phyloP scores from a whole-genome alignment of 495 filamentous ascomycete species.

The Cercophora newfieldiana region DNA sequence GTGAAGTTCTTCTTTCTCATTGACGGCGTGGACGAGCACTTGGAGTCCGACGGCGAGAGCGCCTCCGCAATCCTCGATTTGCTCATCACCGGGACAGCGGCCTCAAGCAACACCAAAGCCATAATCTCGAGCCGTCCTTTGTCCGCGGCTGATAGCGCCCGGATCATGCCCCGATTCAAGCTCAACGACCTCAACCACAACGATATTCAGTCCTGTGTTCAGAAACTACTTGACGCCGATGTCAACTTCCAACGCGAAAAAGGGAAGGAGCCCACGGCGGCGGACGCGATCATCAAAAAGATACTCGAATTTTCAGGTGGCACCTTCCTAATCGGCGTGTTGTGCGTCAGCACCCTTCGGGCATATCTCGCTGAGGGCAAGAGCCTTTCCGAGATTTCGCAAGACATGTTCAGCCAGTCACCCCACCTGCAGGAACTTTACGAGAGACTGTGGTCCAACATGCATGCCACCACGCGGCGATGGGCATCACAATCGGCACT shows the following conservation, averaged over 20 bases:
- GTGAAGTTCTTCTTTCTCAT: background rate
- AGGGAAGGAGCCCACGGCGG: background rate
- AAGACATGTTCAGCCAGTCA: background rate
- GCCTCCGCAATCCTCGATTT: background rate
- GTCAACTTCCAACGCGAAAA: background rate
- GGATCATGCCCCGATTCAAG: background rate
- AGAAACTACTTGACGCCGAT: background rate
- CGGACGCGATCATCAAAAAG: background rate
- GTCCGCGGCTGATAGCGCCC: background rate
- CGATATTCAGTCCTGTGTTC: background rate
- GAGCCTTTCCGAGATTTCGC: background rate
- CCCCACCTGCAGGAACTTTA: background rate
- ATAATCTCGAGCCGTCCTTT: background rate
- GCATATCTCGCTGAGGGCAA: background rate
- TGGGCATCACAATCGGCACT: background rate
- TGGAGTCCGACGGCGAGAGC: background rate
- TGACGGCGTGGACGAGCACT: background rate
- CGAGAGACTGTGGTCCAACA: background rate
- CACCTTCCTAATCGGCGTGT: background rate
- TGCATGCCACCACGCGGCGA: background rate
- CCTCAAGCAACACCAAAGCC: background rate
- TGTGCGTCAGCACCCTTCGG: background rate
- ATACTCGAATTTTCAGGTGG: background rate
- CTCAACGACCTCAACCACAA: background rate
- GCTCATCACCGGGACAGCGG: background rate